Conservation (phyloP, 2,329 filamentous ascomycete genomes). For the Trichoderma endophyticum region DNA sequence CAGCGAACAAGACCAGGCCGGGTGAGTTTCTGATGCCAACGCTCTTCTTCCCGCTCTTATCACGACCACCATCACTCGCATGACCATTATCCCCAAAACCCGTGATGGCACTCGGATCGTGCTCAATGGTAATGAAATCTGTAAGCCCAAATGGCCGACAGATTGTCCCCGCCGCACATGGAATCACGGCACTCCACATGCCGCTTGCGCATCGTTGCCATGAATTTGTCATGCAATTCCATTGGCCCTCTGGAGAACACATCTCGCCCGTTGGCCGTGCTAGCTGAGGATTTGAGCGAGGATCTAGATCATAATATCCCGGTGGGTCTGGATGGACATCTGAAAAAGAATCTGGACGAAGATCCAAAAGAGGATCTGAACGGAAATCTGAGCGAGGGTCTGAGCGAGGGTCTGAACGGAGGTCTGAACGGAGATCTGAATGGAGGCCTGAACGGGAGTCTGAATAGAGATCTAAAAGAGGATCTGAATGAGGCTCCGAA, state of each 20-base stretch:
- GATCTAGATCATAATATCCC: not conserved
- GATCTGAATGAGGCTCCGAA: too few relatives aligned
- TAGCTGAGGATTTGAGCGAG: not conserved
- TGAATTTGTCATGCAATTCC: slow-evolving; percentile 50
- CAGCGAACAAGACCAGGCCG: not conserved
- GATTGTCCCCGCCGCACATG: slow-evolving; percentile 43
- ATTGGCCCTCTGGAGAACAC: slow-evolving; percentile 49
- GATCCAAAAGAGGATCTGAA: too few relatives aligned
- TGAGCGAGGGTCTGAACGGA: too few relatives aligned
- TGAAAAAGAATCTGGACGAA: too few relatives aligned
- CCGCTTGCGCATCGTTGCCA: slow-evolving; percentile 52
- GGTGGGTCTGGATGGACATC: too few relatives aligned
- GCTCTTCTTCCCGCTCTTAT: not conserved
- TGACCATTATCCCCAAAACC: not conserved
- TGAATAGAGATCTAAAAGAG: too few relatives aligned
- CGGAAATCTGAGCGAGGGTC: too few relatives aligned
- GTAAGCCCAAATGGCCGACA: slow-evolving; percentile 44
- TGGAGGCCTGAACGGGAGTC: too few relatives aligned
- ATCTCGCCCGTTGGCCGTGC: slow-evolving; percentile 31
- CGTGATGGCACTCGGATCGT: slow-evolving; percentile 25
- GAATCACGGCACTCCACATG: slow-evolving; percentile 44
- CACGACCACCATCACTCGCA: not conserved
- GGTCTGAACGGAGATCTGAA: too few relatives aligned
- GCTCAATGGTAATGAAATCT: slow-evolving; percentile 38
- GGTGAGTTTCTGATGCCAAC: not conserved